Conservation (phyloP, 441 rosid species). For the Bocquillonia castaneifolia region DNA sequence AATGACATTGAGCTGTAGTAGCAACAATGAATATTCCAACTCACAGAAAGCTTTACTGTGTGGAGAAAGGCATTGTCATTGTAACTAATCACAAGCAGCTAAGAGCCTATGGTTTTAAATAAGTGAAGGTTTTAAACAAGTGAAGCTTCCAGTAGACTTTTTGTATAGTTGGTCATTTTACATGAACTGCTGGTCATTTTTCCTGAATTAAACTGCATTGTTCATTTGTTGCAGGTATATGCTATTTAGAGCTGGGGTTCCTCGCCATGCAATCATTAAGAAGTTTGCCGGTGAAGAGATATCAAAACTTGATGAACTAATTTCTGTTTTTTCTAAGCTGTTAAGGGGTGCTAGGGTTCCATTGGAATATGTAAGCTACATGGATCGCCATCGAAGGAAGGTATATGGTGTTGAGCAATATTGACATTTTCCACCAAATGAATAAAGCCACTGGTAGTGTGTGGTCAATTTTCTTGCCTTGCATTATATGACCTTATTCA, state of each 20-base stretch:
- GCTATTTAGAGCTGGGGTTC: slow-evolving; percentile 93
- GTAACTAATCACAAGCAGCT: no score
- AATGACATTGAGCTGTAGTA: neutral
- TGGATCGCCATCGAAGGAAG: slow-evolving; percentile 94
- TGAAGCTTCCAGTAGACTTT: slow-evolving; percentile 7
- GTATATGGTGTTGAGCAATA: slow-evolving; percentile 27
- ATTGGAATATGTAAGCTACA: slow-evolving; percentile 79
- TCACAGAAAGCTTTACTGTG: neutral
- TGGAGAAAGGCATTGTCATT: no score
- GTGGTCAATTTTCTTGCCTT: neutral
- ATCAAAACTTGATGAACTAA: slow-evolving; percentile 60
- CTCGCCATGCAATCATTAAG: slow-evolving; percentile 91
- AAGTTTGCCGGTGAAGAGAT: slow-evolving; percentile 90
- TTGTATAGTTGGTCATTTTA: neutral
- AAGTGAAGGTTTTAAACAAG: no score
- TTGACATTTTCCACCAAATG: slow-evolving; percentile 7
- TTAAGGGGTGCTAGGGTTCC: slow-evolving; percentile 86
- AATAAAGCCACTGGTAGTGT: neutral
- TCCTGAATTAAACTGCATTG: neutral
- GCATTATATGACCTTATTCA: neutral
- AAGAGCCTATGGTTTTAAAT: no score
- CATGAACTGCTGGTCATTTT: neutral
- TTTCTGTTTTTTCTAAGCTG: slow-evolving; percentile 65
- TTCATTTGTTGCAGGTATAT: slow-evolving; percentile 59
- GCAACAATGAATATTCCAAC: neutral